Conservation (phyloP, 495 filamentous ascomycete species). For the Penicillium verhagenii region DNA sequence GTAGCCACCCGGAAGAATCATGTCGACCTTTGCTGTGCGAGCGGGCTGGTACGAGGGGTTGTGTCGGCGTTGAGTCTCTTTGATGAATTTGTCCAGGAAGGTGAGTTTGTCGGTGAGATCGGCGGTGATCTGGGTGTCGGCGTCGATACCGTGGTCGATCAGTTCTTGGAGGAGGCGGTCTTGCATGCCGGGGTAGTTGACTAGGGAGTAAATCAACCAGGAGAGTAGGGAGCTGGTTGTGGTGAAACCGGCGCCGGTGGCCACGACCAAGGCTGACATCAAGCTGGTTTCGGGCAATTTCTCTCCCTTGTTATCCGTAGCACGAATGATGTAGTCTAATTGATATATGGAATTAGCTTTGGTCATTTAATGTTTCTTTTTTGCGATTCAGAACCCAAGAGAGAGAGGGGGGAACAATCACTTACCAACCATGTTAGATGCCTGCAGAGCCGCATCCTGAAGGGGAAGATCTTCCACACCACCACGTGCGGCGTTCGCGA, state of each 20-base stretch:
- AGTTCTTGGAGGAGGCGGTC: conserved; percentile 53
- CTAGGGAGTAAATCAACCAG: conserved; percentile 51
- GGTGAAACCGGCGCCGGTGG: conserved; percentile 29
- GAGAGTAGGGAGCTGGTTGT: conserved; percentile 32
- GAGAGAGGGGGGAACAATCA: no score
- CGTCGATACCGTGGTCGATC: conserved; percentile 43
- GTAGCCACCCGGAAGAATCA: conserved; percentile 56
- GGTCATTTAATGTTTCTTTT: no score
- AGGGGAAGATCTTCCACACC: conserved; percentile 43
- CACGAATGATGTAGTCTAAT: conserved; percentile 46
- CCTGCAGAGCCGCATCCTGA: conserved; percentile 48
- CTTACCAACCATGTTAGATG: conserved; percentile 14
- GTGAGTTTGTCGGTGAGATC: conserved; percentile 29
- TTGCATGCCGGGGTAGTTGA: conserved; percentile 49
- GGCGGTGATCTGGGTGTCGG: conserved; percentile 30
- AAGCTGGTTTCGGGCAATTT: conserved; percentile 41
- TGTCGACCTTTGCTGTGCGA: conserved; percentile 47
- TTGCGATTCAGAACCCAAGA: no score
- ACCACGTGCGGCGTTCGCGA: conserved; percentile 22
- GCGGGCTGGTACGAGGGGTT: conserved; percentile 55
- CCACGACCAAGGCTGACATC: conserved; percentile 24
- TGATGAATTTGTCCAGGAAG: conserved; percentile 54
- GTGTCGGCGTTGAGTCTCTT: conserved; percentile 55
- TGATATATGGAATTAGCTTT: no score
- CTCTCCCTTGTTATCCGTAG: conserved; percentile 49